These are phyloP conservation scores for Paecilomyces dactylethromorphus DNA, from an alignment of 2,329 filamentous ascomycete genomes.

Conservation along the genomic window DNA sequence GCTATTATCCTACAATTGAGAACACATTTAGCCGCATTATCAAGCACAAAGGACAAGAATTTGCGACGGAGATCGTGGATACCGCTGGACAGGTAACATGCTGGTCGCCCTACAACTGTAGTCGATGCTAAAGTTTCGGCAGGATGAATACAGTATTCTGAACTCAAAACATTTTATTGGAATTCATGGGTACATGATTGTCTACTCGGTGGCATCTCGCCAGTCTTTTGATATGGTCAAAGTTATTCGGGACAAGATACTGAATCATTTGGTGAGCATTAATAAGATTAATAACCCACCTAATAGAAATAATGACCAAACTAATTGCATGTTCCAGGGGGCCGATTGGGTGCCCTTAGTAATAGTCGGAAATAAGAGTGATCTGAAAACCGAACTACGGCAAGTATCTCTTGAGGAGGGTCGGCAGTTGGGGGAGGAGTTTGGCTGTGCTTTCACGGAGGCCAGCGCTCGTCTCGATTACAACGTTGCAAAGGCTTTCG, in stretches of 20 bases:
- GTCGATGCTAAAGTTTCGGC: constrained; percentile 12
- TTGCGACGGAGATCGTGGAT: constrained; percentile 93
- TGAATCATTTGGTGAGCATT: constrained; percentile 76
- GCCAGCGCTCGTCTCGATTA: constrained; percentile 90
- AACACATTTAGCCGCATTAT: constrained; percentile 98
- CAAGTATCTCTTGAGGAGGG: constrained; percentile 85
- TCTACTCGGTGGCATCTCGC: constrained; percentile 92
- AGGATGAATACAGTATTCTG: constrained; percentile 98
- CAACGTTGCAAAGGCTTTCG: constrained; percentile 88
- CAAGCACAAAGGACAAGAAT: constrained; percentile 87
- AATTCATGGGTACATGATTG: constrained; percentile 97
- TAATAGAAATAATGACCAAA: neutral
- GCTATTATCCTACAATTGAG: constrained; percentile 98
- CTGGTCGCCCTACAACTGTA: neutral
- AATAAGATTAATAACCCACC: constrained; percentile 1
- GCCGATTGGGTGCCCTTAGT: constrained; percentile 88
- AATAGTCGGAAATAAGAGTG: constrained; percentile 95
- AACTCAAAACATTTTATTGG: constrained; percentile 99
- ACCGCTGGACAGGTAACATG: constrained; percentile 79
- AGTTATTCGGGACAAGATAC: constrained; percentile 92
- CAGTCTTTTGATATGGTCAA: constrained; percentile 97
- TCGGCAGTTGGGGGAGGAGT: constrained; percentile 74
- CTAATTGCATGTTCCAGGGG: constrained; percentile 50
- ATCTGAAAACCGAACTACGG: constrained; percentile 84
- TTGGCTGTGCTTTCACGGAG: constrained; percentile 91